phyloP scores from a whole-genome alignment of 2,329 filamentous ascomycete species.

The Raffaelea albimanens region DNA sequence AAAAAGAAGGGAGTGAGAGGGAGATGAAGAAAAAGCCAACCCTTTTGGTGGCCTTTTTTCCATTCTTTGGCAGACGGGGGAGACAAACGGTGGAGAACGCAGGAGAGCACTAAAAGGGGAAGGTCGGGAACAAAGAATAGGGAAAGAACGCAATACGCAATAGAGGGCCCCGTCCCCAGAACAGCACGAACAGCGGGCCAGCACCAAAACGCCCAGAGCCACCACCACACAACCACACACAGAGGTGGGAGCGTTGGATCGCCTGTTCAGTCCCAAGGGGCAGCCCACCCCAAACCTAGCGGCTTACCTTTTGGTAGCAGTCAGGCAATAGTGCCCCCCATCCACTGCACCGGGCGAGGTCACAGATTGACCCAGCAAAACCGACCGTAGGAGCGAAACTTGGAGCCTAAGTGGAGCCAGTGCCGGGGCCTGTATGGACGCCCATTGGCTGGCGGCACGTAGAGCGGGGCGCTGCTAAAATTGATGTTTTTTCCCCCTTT shows the following conservation, averaged over 20 bases:
- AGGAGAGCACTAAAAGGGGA: constrained; percentile 8
- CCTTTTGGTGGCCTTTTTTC: neutral
- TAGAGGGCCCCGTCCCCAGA: neutral
- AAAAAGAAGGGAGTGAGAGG: neutral
- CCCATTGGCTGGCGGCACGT: neutral
- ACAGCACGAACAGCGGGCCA: neutral
- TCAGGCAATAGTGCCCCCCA: too few species aligned
- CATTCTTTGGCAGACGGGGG: neutral
- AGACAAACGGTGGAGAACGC: constrained; percentile 3
- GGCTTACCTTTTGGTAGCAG: neutral
- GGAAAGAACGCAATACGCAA: neutral
- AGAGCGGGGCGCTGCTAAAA: neutral
- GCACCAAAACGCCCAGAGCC: too few species aligned
- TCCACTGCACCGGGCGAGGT: neutral
- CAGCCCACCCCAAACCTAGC: too few species aligned
- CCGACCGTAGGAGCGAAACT: too few species aligned
- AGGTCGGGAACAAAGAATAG: constrained; percentile 6
- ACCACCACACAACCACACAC: too few species aligned
- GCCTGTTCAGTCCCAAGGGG: too few species aligned
- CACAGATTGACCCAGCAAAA: neutral
- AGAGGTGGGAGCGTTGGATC: too few species aligned
- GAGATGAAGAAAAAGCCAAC: neutral
- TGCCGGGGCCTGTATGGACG: neutral
- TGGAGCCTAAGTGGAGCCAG: neutral
- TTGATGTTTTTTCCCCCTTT: neutral